phyloP scores from a whole-genome alignment of 257 asterid genomes.

The Ligustrum vulgare region DNA sequence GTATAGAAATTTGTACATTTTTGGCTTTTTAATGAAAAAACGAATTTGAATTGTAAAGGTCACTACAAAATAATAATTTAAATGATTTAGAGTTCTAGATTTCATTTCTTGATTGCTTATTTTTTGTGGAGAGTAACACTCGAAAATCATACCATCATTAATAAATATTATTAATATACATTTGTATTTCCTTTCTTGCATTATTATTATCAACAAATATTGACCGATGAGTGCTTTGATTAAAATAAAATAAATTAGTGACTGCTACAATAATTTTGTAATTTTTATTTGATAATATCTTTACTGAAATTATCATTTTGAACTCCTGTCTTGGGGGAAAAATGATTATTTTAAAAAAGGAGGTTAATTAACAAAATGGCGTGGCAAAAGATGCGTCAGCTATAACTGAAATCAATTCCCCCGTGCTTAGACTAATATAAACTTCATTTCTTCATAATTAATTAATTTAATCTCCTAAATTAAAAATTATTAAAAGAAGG shows the following conservation, averaged over 20 bases:
- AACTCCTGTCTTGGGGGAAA: neutral
- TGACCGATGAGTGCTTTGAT: neutral
- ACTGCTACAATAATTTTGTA: neutral
- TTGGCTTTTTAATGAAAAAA: neutral
- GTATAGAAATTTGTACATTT: neutral
- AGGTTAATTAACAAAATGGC: conserved; percentile 12
- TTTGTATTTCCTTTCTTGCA: no score
- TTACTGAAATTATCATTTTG: neutral
- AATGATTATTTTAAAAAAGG: neutral
- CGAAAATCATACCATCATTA: no score
- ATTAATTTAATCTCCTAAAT: neutral
- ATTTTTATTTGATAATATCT: neutral
- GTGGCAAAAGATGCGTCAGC: conserved; percentile 6
- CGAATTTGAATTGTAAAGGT: neutral
- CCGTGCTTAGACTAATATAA: neutral
- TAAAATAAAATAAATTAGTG: neutral
- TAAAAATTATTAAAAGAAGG: neutral
- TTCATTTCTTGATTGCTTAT: neutral
- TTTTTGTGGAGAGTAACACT: neutral
- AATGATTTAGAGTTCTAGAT: no score
- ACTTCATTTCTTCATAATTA: neutral
- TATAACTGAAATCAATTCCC: neutral
- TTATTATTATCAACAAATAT: no score
- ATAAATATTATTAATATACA: no score
- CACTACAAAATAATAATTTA: neutral